Percentiles rank a stretch among this genome's conserved stretches.
Evolutionary conservation across 176 grass and related monocot species (phyloP).

Genomic region (Hyparrhenia diplandra): DNA sequence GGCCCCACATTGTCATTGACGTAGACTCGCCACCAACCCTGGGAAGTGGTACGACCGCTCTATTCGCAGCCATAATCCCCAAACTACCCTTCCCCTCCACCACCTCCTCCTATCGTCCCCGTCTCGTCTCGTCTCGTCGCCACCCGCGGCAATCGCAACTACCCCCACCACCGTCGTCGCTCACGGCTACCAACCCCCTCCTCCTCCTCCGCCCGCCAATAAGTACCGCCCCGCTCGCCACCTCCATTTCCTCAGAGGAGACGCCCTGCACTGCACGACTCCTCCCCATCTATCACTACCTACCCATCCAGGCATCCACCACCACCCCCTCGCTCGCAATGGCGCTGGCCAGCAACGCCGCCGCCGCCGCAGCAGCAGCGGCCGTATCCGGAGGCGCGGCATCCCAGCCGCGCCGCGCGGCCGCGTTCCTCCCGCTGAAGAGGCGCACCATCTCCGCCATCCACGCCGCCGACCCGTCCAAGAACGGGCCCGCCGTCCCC

Average conservation of each 20-base stretch:
- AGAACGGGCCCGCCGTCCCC: constrained; percentile 39
- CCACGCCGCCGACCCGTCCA: constrained; percentile 67
- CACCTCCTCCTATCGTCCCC: neutral
- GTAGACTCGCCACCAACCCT: neutral
- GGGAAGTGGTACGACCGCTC: neutral
- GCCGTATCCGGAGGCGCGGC: neutral
- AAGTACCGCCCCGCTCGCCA: constrained; percentile 28
- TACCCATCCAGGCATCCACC: neutral
- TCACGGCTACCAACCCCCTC: constrained; percentile 25
- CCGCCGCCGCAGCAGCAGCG: constrained; percentile 24
- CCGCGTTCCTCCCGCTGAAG: constrained; percentile 39
- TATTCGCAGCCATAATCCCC: neutral
- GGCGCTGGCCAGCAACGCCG: constrained; percentile 55
- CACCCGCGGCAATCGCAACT: neutral
- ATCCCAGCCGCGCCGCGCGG: constrained; percentile 16
- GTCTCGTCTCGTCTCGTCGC: too few species aligned
- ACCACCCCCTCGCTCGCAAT: constrained; percentile 3
- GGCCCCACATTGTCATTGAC: constrained; percentile 10
- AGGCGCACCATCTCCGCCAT: constrained; percentile 42
- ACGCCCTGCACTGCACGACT: constrained; percentile 18
- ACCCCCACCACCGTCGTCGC: neutral
- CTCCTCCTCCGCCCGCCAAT: constrained; percentile 24
- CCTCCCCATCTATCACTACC: constrained; percentile 6
- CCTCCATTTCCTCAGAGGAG: constrained; percentile 39
- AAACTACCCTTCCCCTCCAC: constrained; percentile 19